A percentile compares a stretch with the other conserved stretches of the same genome.
Evolutionary conservation across 331 rosid genomes (phyloP).

Genomic region (Quercus tomentella): DNA sequence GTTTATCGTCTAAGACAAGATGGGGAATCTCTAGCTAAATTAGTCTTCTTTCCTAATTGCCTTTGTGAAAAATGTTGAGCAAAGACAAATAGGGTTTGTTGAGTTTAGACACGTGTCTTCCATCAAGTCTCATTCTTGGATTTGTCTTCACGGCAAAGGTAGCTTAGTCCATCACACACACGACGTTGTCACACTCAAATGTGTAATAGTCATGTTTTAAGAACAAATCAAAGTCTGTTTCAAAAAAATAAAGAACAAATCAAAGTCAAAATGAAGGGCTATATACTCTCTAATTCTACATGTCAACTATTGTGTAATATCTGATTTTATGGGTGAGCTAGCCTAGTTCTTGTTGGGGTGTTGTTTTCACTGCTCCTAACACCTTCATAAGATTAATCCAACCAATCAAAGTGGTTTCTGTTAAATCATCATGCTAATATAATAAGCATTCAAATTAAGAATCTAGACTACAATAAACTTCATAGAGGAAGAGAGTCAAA

Average conservation of each 20-base stretch:
- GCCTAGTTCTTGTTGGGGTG: background rate
- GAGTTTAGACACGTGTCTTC: constrained; percentile 17
- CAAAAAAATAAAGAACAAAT: background rate
- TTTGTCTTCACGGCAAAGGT: constrained; percentile 16
- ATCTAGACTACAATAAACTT: background rate
- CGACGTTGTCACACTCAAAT: background rate
- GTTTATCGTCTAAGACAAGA: background rate
- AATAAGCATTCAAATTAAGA: background rate
- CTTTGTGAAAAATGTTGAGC: background rate
- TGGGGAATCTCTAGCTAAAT: background rate
- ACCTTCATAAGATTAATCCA: background rate
- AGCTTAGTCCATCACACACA: background rate
- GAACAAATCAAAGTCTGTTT: background rate
- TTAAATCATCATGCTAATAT: no score
- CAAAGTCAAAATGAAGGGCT: background rate
- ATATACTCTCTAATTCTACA: background rate
- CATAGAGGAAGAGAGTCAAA: background rate
- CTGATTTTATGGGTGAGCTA: background rate
- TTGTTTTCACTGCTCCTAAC: constrained; percentile 6
- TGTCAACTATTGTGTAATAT: background rate
- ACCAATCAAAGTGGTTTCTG: background rate
- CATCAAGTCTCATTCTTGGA: constrained; percentile 19
- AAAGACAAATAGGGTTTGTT: no score
- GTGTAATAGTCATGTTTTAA: background rate
- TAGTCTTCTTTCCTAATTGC: background rate